Base-by-base conservation (phyloP, 2,329 filamentous ascomycete genomes). In the Trichoderma koningiopsis region DNA sequence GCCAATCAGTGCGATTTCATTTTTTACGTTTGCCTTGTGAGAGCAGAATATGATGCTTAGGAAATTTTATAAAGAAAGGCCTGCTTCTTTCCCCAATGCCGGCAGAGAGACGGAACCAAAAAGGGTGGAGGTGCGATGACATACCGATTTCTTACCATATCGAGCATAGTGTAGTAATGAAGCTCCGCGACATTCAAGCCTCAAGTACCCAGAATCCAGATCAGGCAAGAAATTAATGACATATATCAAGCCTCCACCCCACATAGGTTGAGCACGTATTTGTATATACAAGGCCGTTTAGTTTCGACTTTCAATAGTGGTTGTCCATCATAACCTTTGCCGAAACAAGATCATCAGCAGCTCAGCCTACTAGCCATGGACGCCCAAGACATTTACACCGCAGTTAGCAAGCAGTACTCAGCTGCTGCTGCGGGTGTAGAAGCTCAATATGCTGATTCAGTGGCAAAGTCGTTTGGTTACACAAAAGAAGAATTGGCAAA, bases 391-490 rank as follows among this genome's bases (percentile, higher is more conserved):
- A 79, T 81, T 59, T 81, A 82, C 71, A 69, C 75, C 5, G 66
- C 77, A 49, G 80, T 82, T 53, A 72, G 71, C 56, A 73, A 78
- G 72, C 77, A 77, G 49, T 82, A 82, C 72, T 79, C 78, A 56
- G 73, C 78, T 5, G 74, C 77, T 14, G 74, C 77, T 4, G 71
- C 74, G 27, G 73, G 73, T 55, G 74, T 68, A 53, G 76, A 73
- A 58, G 73, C 72, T 63, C 72, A 74, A 31, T 82, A 83, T 68
- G 79, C 78, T 68, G 74, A 78, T 43, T 74, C 79, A 4, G 80
- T 87, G 13, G 85, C 86, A 33, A 79, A 79, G 61, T 81, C 86
- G 0, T 87, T 88, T 72, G 86, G 86, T 4, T 88, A 88, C 74
- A 79, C 79, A 14, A 77, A 80, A 10, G 79, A 83, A 35, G 84